phyloP scores from a whole-genome alignment of 2,329 filamentous ascomycete species.

The Pseudogymnoascus sp. region DNA sequence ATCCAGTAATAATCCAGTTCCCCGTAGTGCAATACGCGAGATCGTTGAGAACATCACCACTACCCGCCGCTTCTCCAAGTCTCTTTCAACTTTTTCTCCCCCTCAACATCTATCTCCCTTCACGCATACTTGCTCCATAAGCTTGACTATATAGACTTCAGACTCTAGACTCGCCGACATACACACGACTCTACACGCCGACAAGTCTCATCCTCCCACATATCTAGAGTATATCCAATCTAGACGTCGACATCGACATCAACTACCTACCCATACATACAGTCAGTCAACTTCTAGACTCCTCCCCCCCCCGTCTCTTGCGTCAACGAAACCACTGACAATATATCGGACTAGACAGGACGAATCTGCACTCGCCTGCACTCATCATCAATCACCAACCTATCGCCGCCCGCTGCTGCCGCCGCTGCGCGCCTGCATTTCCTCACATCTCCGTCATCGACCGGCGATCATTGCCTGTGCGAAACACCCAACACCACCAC shows the following conservation, averaged over 20 bases:
- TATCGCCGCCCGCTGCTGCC: background rate
- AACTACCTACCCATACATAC: background rate
- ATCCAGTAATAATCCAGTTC: background rate
- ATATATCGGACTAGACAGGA: background rate
- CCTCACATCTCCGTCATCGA: slow-evolving; percentile 2
- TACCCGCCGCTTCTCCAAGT: background rate
- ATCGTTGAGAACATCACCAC: slow-evolving; percentile 3
- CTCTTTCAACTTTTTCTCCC: background rate
- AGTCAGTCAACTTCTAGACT: background rate
- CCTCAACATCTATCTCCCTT: background rate
- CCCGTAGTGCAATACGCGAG: background rate
- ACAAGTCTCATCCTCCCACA: background rate
- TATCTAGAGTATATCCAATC: background rate
- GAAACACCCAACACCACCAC: background rate
- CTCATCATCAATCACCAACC: background rate
- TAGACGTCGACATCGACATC: background rate
- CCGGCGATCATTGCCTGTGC: slow-evolving; percentile 3
- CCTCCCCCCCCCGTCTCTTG: background rate
- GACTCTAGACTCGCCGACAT: background rate
- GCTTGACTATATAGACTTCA: background rate
- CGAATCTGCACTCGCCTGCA: background rate
- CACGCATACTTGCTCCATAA: background rate
- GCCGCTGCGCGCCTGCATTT: background rate
- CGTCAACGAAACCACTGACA: background rate
- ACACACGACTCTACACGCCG: background rate